Conservation (phyloP, 2,329 filamentous ascomycete genomes). For the Epicoccum nigrum region DNA sequence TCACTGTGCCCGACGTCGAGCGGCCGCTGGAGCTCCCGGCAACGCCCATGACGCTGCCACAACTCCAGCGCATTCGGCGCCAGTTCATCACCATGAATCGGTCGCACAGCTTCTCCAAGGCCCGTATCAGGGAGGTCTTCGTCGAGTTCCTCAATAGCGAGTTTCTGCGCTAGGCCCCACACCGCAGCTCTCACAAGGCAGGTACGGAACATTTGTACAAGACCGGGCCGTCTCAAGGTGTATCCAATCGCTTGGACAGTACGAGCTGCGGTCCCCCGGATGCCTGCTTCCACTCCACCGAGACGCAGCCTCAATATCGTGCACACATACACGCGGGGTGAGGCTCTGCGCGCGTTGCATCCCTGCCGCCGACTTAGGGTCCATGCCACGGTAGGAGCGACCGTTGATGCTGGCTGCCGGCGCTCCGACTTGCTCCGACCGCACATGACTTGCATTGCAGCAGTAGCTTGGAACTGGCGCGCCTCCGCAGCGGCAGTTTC, state of each 20-base stretch:
- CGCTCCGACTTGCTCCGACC: slow-evolving; percentile 19
- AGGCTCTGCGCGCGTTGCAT: slow-evolving; percentile 7
- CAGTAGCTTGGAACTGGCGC: too few species aligned
- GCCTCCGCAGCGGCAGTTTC: slow-evolving; percentile 3
- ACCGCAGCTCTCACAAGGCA: background rate
- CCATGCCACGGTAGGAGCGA: background rate
- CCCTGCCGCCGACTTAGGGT: slow-evolving; percentile 2
- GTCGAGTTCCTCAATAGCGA: slow-evolving; percentile 49
- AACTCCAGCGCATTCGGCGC: slow-evolving; percentile 76
- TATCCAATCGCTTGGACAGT: too few species aligned
- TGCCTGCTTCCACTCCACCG: slow-evolving; percentile 25
- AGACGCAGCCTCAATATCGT: slow-evolving; percentile 8
- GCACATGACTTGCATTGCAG: too few species aligned
- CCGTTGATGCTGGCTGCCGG: background rate
- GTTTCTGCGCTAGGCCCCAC: slow-evolving; percentile 36
- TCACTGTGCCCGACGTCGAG: slow-evolving; percentile 61
- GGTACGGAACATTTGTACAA: background rate
- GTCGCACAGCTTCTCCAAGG: slow-evolving; percentile 59
- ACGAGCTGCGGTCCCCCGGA: too few species aligned
- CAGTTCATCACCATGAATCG: slow-evolving; percentile 80
- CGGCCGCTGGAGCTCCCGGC: slow-evolving; percentile 69
- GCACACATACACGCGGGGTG: slow-evolving; percentile 15
- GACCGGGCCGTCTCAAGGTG: background rate
- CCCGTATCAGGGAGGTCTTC: slow-evolving; percentile 46
- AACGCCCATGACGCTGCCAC: slow-evolving; percentile 71